A percentile compares a stretch with the other conserved stretches of the same genome.
Conservation (phyloP, 2,329 filamentous ascomycete genomes). For the Aspergillus sp. region DNA sequence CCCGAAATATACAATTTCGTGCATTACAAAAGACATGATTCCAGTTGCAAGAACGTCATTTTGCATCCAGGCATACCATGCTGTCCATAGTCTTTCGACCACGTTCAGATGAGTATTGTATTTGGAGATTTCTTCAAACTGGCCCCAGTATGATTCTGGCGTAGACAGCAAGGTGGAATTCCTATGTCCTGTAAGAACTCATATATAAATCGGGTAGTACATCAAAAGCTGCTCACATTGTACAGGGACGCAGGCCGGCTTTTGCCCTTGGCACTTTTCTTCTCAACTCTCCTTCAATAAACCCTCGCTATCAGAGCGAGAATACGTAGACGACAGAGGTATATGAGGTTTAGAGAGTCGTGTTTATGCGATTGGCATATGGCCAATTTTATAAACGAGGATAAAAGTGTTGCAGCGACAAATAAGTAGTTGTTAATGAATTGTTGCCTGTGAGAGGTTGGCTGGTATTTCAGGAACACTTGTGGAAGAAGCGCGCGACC, state of each 20-base stretch:
- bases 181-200: constrained; percentile 25
- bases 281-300: neutral
- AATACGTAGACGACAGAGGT: neutral
- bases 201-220: neutral
- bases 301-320: neutral
- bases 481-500: constrained; percentile 17
- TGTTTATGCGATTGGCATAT: neutral
- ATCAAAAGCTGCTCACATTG: constrained; percentile 24
- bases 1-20: constrained; percentile 94
- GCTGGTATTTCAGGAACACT: constrained; percentile 24
- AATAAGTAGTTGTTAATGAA: neutral
- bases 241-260: neutral
- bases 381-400: neutral
- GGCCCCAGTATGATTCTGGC: constrained; percentile 64
- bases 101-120: constrained; percentile 85
- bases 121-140: constrained; percentile 65
- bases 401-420: neutral
- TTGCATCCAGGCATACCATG: constrained; percentile 97
- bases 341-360: too few relatives aligned
- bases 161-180: constrained; percentile 50
- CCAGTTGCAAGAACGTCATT: constrained; percentile 96
- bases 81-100: constrained; percentile 85
- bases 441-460: neutral
- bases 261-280: neutral
- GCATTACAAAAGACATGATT: constrained; percentile 95